Conservation (phyloP, 192 early-diverging fungal species). For the Coemansia reversa region DNA sequence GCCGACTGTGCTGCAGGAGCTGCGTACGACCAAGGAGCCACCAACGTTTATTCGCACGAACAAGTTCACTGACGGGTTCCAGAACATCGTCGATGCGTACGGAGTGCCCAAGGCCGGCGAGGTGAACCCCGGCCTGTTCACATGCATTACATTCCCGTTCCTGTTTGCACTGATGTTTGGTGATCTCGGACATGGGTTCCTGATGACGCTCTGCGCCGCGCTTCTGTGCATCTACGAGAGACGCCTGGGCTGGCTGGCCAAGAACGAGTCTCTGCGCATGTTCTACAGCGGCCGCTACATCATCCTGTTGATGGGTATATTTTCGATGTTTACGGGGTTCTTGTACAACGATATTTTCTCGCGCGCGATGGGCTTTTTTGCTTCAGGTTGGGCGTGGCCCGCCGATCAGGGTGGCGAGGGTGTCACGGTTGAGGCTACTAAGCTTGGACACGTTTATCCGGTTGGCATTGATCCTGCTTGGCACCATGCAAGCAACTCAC, state of each 20-base stretch:
- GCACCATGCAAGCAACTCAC: conserved; percentile 90
- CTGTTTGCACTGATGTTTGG: conserved; percentile 99
- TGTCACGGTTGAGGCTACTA: conserved; percentile 62
- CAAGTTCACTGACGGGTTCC: conserved; percentile 96
- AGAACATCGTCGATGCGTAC: conserved; percentile 96
- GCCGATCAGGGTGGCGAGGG: conserved; percentile 57
- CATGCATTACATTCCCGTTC: conserved; percentile 97
- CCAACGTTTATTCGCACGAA: conserved; percentile 96
- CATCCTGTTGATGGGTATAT: conserved; percentile 94
- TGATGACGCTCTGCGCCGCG: conserved; percentile 75
- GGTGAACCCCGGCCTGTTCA: conserved; percentile 98
- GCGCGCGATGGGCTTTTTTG: conserved; percentile 67
- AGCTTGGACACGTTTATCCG: conserved; percentile 63
- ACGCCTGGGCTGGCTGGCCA: conserved; percentile 68
- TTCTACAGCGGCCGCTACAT: conserved; percentile 97
- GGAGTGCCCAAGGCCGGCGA: conserved; percentile 94
- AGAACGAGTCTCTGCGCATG: conserved; percentile 78
- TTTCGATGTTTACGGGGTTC: conserved; percentile 95
- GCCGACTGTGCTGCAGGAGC: conserved; percentile 82
- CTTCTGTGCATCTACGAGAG: conserved; percentile 83
- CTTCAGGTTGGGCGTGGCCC: conserved; percentile 78
- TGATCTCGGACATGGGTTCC: conserved; percentile 92
- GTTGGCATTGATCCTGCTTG: conserved; percentile 93
- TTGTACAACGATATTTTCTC: conserved; percentile 99
- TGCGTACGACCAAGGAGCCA: conserved; percentile 82